These are phyloP conservation scores for Naganishia randhawae DNA, from an alignment of 768 basidiomycete genomes.

Conservation along the genomic window DNA sequence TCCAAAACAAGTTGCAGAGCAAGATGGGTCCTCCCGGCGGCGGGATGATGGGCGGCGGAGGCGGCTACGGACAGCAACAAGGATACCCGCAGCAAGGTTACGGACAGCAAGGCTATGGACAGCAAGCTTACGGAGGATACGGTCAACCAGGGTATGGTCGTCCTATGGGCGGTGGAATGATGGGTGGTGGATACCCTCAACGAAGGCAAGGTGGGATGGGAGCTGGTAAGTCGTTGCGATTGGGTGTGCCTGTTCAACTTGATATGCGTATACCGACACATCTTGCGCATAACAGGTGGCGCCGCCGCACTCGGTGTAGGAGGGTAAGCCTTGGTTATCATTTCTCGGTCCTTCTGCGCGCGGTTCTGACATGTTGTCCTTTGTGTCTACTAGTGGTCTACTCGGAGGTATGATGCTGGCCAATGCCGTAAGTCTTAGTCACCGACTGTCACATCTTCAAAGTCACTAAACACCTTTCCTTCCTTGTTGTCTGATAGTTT, in stretches of 20 bases:
- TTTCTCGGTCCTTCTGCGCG: neutral
- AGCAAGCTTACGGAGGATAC: neutral
- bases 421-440: conserved; percentile 4
- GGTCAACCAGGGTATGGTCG: neutral
- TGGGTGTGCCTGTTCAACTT: neutral
- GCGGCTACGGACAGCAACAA: neutral
- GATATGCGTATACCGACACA: neutral
- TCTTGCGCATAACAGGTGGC: conserved; percentile 12
- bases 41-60: conserved; percentile 21
- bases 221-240: neutral
- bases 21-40: neutral
- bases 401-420: conserved; percentile 29
- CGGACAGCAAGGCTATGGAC: conserved; percentile 23
- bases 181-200: conserved; percentile 10
- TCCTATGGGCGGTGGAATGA: conserved; percentile 12
- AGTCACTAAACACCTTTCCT: neutral
- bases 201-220: conserved; percentile 21
- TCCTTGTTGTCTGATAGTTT: neutral
- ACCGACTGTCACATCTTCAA: neutral
- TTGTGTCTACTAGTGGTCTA: conserved; percentile 10
- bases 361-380: neutral
- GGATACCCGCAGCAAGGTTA: conserved; percentile 13
- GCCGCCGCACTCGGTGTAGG: conserved; percentile 23
- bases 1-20: conserved; percentile 22
- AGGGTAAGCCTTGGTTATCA: neutral